Conservation (phyloP, 1,284 basidiomycete genomes). For the Melampsora americana region DNA sequence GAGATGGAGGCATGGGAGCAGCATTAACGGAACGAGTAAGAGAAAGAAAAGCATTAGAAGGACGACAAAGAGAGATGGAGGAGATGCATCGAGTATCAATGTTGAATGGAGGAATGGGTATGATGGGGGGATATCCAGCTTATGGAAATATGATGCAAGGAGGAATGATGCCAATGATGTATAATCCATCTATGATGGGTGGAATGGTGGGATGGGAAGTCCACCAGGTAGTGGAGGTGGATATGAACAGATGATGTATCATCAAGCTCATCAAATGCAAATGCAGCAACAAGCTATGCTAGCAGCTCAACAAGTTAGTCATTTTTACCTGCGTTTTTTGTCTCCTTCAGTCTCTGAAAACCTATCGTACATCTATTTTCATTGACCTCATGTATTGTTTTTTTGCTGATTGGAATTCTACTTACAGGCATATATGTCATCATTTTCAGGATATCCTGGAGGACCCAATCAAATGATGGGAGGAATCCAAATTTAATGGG, state of each 20-base stretch:
- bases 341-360: neutral
- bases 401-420: neutral
- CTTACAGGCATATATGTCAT: neutral
- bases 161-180: constrained; percentile 29
- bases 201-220: constrained; percentile 11
- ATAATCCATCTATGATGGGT: constrained; percentile 25
- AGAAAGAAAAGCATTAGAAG: constrained; percentile 60
- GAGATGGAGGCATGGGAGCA: constrained; percentile 89
- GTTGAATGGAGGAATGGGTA: neutral
- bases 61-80: constrained; percentile 27
- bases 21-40: constrained; percentile 90
- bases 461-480: neutral
- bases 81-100: constrained; percentile 29
- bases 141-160: neutral
- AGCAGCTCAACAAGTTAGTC: constrained; percentile 30
- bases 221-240: neutral
- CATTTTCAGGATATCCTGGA: neutral
- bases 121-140: neutral
- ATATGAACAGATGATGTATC: constrained; percentile 39
- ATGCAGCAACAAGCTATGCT: constrained; percentile 43
- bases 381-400: neutral
- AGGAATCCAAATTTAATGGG: neutral
- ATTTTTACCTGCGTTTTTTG: neutral
- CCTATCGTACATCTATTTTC: neutral
- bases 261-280: constrained; percentile 42